A percentile compares a stretch with the other conserved stretches of the same genome.
Evolutionary conservation across 257 asterid species (phyloP).

Genomic region (Asclepias syriaca): DNA sequence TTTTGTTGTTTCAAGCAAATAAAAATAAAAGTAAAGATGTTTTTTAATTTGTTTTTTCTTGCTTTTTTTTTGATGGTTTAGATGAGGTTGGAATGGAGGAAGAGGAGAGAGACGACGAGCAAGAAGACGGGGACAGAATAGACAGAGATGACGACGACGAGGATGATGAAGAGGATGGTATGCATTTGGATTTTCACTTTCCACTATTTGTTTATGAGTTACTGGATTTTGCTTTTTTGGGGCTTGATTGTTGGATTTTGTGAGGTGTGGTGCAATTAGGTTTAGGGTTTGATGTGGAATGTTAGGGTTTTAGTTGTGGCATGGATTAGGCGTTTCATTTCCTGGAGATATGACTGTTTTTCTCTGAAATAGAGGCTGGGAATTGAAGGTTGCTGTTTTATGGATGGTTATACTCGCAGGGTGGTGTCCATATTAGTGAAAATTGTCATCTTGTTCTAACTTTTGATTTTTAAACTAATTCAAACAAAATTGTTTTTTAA

Average conservation of each 20-base stretch:
- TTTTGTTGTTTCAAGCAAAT: no score
- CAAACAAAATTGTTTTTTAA: no score
- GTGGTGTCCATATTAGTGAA: not conserved
- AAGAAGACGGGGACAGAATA: constrained; percentile 40
- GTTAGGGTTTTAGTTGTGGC: not conserved
- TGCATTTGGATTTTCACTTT: not conserved
- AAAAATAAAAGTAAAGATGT: not conserved
- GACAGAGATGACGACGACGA: constrained; percentile 60
- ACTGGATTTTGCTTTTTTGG: not conserved
- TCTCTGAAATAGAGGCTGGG: not conserved
- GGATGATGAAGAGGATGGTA: constrained; percentile 88
- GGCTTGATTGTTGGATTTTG: not conserved
- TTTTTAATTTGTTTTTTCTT: not conserved
- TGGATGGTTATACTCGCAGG: not conserved
- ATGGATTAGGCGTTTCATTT: not conserved
- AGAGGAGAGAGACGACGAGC: constrained; percentile 70
- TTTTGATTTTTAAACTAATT: not conserved
- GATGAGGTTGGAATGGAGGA: constrained; percentile 66
- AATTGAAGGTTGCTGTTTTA: not conserved
- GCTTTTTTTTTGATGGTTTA: constrained; percentile 16
- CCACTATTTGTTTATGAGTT: not conserved
- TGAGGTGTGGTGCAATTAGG: not conserved
- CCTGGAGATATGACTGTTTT: not conserved
- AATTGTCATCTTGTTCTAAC: no score
- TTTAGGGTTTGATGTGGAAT: constrained; percentile 4